Percentiles rank a stretch among this genome's conserved stretches.
Evolutionary conservation across 164 flowering plant genomes (phyloP).

Genomic region (Aristolochia californica): DNA sequence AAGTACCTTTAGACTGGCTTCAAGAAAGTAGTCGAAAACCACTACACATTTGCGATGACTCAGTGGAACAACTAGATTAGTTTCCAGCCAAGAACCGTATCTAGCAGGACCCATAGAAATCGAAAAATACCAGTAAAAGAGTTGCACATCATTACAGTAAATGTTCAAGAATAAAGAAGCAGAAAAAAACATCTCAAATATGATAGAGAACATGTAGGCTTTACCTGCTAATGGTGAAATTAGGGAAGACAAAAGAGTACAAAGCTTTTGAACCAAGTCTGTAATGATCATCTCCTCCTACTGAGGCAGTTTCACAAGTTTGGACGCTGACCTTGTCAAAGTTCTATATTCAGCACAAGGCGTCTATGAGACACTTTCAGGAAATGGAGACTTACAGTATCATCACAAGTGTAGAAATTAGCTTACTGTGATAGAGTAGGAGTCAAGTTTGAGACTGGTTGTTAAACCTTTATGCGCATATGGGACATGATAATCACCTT

Average conservation of each 20-base stretch:
- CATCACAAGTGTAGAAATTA: too few species aligned
- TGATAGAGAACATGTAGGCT: background rate
- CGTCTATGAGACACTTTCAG: conserved; percentile 2
- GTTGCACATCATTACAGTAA: too few species aligned
- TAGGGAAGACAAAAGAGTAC: conserved; percentile 88
- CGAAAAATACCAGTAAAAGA: background rate
- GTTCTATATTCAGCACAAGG: conserved; percentile 21
- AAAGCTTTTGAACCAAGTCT: conserved; percentile 74
- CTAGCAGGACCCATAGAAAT: conserved; percentile 20
- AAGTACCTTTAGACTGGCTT: conserved; percentile 53
- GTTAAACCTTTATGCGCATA: conserved; percentile 89
- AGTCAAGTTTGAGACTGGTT: conserved; percentile 67
- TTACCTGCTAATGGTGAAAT: conserved; percentile 88
- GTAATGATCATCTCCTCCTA: conserved; percentile 26
- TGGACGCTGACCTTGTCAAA: conserved; percentile 85
- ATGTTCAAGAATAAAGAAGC: too few species aligned
- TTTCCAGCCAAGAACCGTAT: conserved; percentile 99
- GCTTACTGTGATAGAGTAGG: conserved; percentile 64
- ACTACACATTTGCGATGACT: conserved; percentile 74
- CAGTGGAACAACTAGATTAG: conserved; percentile 79
- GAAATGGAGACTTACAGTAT: too few species aligned
- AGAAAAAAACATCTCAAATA: background rate
- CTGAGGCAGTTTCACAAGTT: conserved; percentile 40
- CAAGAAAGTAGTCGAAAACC: conserved; percentile 83
- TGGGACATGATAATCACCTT: conserved; percentile 93